phyloP scores from a whole-genome alignment of 441 rosid species.

The Capsella rubella region DNA sequence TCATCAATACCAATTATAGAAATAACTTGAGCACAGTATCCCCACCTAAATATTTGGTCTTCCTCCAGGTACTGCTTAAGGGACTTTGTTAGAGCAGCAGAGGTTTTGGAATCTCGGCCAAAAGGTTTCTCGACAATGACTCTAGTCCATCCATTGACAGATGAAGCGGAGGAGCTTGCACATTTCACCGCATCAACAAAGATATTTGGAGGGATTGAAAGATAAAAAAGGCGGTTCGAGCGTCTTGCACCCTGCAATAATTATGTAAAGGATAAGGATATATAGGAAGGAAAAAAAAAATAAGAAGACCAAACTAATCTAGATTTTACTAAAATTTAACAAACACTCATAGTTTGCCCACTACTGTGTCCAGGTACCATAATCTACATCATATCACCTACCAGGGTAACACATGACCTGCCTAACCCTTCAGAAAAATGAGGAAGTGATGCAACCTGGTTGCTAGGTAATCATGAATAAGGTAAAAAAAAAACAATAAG shows the following conservation, averaged over 20 bases:
- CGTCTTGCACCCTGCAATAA: constrained; percentile 72
- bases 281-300: background rate
- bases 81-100: constrained; percentile 82
- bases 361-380: background rate
- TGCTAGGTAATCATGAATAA: background rate
- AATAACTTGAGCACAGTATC: constrained; percentile 26
- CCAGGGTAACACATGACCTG: constrained; percentile 32
- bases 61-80: constrained; percentile 80
- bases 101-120: constrained; percentile 89
- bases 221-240: constrained; percentile 88
- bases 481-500: constrained; percentile 32
- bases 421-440: constrained; percentile 50
- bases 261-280: constrained; percentile 25
- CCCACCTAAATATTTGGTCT: constrained; percentile 94
- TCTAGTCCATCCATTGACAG: constrained; percentile 92
- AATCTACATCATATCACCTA: constrained; percentile 19
- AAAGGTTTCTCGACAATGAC: constrained; percentile 99
- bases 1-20: constrained; percentile 8
- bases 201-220: constrained; percentile 93
- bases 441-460: constrained; percentile 8
- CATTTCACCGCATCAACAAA: constrained; percentile 85
- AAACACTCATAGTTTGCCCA: constrained; percentile 3
- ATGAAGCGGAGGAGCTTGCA: constrained; percentile 85
- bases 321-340: background rate
- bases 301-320: background rate